phyloP scores from a whole-genome alignment of 257 asterid genomes.

The Cynanchum wilfordii region DNA sequence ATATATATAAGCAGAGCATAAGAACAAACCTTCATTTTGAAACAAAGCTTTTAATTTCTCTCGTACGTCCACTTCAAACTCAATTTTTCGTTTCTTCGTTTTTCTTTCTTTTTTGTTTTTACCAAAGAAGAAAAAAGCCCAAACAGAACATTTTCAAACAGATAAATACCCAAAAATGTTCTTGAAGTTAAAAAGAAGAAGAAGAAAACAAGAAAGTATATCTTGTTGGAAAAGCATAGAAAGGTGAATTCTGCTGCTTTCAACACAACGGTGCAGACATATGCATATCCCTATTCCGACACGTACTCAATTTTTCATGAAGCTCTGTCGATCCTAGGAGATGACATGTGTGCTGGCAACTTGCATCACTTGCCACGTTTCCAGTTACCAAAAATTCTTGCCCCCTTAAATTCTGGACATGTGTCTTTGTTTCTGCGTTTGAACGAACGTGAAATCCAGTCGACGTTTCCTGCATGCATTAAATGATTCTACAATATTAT shows the following conservation, averaged over 20 bases:
- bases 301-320: conserved; percentile 6
- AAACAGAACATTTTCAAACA: background rate
- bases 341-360: conserved; percentile 1
- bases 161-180: background rate
- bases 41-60: background rate
- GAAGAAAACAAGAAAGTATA: too few species aligned
- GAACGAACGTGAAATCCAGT: background rate
- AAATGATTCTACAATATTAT: too few species aligned
- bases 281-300: conserved; percentile 10
- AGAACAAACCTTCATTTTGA: conserved; percentile 20
- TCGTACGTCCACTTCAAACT: background rate
- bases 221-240: background rate
- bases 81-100: background rate
- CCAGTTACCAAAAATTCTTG: background rate
- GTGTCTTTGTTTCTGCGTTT: background rate
- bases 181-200: background rate
- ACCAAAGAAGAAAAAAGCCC: background rate
- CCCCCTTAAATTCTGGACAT: background rate
- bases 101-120: too few species aligned
- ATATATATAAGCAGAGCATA: background rate
- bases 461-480: background rate
- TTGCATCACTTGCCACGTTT: conserved; percentile 18
- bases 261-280: conserved; percentile 1
- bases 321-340: conserved; percentile 4
- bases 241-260: background rate